Evolutionary conservation across 1,284 basidiomycete genomes (phyloP).

Genomic region (Leccinum pachyderme): DNA sequence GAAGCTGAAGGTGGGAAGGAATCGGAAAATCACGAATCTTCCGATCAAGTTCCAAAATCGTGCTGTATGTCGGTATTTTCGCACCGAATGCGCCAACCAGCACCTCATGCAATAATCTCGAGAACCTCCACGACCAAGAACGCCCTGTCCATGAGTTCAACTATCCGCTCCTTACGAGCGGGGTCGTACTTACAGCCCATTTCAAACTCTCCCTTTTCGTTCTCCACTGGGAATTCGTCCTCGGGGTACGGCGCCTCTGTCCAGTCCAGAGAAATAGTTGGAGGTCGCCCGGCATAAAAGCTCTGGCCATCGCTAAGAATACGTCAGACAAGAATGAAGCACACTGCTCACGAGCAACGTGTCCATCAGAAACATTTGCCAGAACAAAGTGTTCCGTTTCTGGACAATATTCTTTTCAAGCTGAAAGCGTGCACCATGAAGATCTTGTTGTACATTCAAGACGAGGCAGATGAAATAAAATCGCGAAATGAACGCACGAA

Average conservation of each 20-base stretch:
- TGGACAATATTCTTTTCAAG: slow-evolving; percentile 45
- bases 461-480: neutral
- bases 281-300: slow-evolving; percentile 60
- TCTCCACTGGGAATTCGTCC: slow-evolving; percentile 41
- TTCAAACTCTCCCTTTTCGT: slow-evolving; percentile 40
- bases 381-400: slow-evolving; percentile 56
- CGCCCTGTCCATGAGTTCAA: slow-evolving; percentile 41
- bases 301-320: slow-evolving; percentile 41
- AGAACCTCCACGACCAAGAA: slow-evolving; percentile 55
- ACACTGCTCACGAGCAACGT: slow-evolving; percentile 50
- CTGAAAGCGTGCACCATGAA: slow-evolving; percentile 59
- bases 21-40: slow-evolving; percentile 55
- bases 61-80: slow-evolving; percentile 47
- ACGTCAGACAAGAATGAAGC: neutral
- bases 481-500: slow-evolving; percentile 46
- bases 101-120: slow-evolving; percentile 49
- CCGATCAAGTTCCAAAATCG: slow-evolving; percentile 48
- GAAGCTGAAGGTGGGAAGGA: slow-evolving; percentile 45
- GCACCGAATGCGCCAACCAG: slow-evolving; percentile 55
- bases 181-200: slow-evolving; percentile 46
- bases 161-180: neutral
- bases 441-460: slow-evolving; percentile 41
- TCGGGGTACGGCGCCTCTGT: slow-evolving; percentile 56
- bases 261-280: slow-evolving; percentile 51
- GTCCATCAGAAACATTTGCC: slow-evolving; percentile 60